Evolutionary conservation across 371 early-diverging fungal species (phyloP).

Genomic region (Apophysomyces ossiformis): DNA sequence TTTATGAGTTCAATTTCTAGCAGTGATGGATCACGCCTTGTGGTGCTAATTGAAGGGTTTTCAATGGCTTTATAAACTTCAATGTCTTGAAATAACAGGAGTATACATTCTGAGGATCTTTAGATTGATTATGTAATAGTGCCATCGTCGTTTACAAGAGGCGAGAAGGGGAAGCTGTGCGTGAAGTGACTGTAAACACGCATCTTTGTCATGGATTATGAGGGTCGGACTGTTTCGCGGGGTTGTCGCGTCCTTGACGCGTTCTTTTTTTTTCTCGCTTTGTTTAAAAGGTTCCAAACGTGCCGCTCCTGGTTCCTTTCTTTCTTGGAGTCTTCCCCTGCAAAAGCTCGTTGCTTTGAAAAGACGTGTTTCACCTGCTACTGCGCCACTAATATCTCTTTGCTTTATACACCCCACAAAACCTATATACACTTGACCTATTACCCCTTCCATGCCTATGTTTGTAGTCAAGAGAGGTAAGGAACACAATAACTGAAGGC

Average conservation of each 20-base stretch:
- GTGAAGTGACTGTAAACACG: constrained; percentile 2
- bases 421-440: neutral
- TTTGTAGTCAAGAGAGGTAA: constrained; percentile 80
- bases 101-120: no score
- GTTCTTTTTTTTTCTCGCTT: neutral
- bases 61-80: no score
- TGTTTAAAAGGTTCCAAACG: neutral
- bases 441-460: constrained; percentile 45
- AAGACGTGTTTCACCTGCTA: constrained; percentile 2
- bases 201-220: neutral
- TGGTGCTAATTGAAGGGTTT: no score
- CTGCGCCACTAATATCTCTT: constrained; percentile 13
- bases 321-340: neutral
- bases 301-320: neutral
- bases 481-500: neutral
- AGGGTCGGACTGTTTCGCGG: constrained; percentile 2
- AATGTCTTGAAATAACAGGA: no score
- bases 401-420: neutral
- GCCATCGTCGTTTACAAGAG: no score
- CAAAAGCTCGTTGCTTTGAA: neutral
- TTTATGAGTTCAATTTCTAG: no score
- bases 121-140: no score
- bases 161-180: no score
- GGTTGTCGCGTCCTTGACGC: constrained; percentile 8
- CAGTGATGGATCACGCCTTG: no score